A percentile compares a stretch with the other conserved stretches of the same genome.
These are phyloP conservation scores for Chrysanthemum makinoi DNA, from an alignment of 129 eudicot genomes.

Conservation along the genomic window DNA sequence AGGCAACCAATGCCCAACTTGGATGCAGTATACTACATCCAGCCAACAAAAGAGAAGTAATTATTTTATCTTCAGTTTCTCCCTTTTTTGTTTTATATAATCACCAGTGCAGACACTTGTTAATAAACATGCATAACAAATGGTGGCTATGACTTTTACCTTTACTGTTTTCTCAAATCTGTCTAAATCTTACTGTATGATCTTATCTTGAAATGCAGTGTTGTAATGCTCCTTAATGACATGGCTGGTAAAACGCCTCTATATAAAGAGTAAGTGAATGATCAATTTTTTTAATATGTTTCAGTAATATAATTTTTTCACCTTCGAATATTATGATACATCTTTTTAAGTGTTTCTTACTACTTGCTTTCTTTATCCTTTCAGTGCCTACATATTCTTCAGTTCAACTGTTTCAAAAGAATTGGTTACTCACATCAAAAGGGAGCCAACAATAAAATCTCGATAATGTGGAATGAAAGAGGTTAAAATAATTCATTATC, in stretches of 20 bases:
- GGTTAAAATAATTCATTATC: constrained; percentile 35
- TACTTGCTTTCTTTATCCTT: constrained; percentile 19
- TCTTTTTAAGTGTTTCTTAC: neutral
- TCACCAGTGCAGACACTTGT: no score
- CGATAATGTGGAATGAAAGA: constrained; percentile 87
- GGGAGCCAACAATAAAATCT: constrained; percentile 59
- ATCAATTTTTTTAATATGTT: neutral
- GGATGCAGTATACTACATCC: constrained; percentile 97
- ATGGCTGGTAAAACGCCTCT: constrained; percentile 82
- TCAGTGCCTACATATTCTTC: constrained; percentile 86
- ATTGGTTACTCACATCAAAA: constrained; percentile 59
- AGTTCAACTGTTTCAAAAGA: constrained; percentile 75
- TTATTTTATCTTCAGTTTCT: no score
- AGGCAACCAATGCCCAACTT: constrained; percentile 86
- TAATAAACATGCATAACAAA: no score
- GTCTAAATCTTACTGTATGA: neutral
- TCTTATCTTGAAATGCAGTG: constrained; percentile 52
- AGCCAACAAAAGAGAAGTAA: constrained; percentile 90
- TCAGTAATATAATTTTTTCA: neutral
- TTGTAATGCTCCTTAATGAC: constrained; percentile 63
- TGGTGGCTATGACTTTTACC: neutral
- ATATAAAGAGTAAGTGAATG: constrained; percentile 71
- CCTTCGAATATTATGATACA: constrained; percentile 2
- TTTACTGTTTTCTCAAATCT: neutral
- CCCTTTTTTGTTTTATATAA: no score